A percentile compares a stretch with the other conserved stretches of the same genome.
Evolutionary conservation across 2,329 filamentous ascomycete genomes (phyloP).

Genomic region (Fusarium stilboides): DNA sequence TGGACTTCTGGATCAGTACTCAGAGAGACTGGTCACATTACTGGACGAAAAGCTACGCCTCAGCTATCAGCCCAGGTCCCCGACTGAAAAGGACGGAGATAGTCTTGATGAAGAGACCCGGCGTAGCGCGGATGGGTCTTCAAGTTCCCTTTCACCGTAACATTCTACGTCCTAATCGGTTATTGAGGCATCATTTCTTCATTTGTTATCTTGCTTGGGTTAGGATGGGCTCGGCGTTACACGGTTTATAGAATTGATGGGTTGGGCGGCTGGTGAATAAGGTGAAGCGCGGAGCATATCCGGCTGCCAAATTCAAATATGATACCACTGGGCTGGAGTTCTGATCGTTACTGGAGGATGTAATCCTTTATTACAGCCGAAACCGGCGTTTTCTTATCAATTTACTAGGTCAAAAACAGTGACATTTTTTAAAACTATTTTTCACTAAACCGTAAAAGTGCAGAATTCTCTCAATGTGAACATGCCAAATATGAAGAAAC

Average conservation of each 20-base stretch:
- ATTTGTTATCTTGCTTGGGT: slow-evolving; percentile 25
- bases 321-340: slow-evolving; percentile 57
- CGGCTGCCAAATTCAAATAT: slow-evolving; percentile 50
- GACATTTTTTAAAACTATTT: neutral
- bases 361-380: slow-evolving; percentile 35
- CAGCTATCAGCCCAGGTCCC: slow-evolving; percentile 55
- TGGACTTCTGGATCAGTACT: slow-evolving; percentile 81
- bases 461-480: neutral
- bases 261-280: slow-evolving; percentile 37
- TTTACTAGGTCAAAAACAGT: neutral
- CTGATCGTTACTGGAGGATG: slow-evolving; percentile 27
- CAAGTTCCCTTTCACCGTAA: slow-evolving; percentile 55
- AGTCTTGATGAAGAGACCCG: slow-evolving; percentile 52
- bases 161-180: slow-evolving; percentile 29
- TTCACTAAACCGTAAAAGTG: neutral
- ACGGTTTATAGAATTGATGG: slow-evolving; percentile 29
- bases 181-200: slow-evolving; percentile 29
- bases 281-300: slow-evolving; percentile 36
- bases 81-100: slow-evolving; percentile 47
- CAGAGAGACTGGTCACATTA: slow-evolving; percentile 78
- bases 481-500: neutral
- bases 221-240: slow-evolving; percentile 41
- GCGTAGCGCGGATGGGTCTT: slow-evolving; percentile 55
- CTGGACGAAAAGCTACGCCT: slow-evolving; percentile 79
- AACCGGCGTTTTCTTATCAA: slow-evolving; percentile 25